These are phyloP conservation scores for Blumeriella jaapii DNA, from an alignment of 2,329 filamentous ascomycete genomes.

Conservation along the genomic window DNA sequence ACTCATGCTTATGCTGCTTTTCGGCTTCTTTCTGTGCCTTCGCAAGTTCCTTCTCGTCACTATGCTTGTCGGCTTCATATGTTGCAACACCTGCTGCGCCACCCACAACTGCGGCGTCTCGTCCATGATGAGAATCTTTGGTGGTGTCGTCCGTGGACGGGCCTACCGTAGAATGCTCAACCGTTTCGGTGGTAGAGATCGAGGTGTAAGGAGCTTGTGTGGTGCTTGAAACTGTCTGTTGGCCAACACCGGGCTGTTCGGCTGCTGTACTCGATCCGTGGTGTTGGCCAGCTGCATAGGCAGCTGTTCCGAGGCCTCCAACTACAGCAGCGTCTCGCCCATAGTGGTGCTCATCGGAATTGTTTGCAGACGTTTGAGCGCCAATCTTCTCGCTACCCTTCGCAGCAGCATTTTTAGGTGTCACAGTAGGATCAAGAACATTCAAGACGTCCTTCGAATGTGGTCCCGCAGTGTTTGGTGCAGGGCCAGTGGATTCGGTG, in stretches of 20 bases:
- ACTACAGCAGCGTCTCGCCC: conserved; percentile 12
- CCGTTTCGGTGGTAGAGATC: not conserved
- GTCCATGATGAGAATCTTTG: conserved; percentile 12
- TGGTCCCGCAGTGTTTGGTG: conserved; percentile 3
- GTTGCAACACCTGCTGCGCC: conserved; percentile 12
- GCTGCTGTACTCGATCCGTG: conserved; percentile 6
- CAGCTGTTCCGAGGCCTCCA: conserved; percentile 7
- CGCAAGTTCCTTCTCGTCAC: conserved; percentile 11
- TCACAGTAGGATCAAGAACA: conserved; percentile 1
- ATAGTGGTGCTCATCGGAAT: conserved; percentile 16
- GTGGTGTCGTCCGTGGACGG: conserved; percentile 27
- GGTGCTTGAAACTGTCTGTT: not conserved
- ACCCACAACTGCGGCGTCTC: conserved; percentile 12
- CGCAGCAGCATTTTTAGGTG: conserved; percentile 1
- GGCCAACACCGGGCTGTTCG: not conserved
- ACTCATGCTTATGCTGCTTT: conserved; percentile 12
- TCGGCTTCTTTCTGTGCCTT: conserved; percentile 9
- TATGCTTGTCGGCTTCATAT: conserved; percentile 14
- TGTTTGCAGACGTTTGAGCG: not conserved
- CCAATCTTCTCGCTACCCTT: not conserved
- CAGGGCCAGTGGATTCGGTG: conserved; percentile 1
- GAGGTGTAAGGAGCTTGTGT: not conserved
- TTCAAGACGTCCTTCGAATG: conserved; percentile 3
- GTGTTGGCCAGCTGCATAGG: conserved; percentile 13
- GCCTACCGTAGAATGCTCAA: conserved; percentile 15